Percentiles rank a stretch among this genome's conserved stretches.
Conservation (phyloP, 331 rosid genomes). For the Spiraea crenata region DNA sequence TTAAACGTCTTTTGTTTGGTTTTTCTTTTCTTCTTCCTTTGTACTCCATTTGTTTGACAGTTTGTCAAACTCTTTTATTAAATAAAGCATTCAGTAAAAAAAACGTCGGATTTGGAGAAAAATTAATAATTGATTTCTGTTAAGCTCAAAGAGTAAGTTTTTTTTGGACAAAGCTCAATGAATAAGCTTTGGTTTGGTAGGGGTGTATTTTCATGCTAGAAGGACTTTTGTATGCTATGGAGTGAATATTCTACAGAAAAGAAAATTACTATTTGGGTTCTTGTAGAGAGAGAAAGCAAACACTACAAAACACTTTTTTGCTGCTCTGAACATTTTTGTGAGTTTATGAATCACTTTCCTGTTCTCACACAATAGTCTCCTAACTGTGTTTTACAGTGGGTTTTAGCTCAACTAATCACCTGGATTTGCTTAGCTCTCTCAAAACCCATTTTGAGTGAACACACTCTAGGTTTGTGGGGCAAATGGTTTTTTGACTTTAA, state of each 20-base stretch:
- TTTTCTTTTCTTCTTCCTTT: too few species aligned
- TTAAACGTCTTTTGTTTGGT: too few species aligned
- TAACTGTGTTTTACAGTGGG: background rate
- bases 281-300: constrained; percentile 10
- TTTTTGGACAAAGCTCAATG: background rate
- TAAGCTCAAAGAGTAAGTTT: background rate
- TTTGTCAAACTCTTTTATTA: too few species aligned
- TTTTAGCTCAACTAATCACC: constrained; percentile 8
- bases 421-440: constrained; percentile 6
- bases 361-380: background rate
- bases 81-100: too few species aligned
- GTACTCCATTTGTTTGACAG: too few species aligned
- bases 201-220: background rate
- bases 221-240: background rate
- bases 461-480: constrained; percentile 38
- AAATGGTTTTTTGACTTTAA: constrained; percentile 43
- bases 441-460: constrained; percentile 13
- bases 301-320: background rate
- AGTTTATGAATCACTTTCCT: too few species aligned
- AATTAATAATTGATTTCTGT: background rate
- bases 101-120: too few species aligned
- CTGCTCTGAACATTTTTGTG: background rate
- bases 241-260: background rate
- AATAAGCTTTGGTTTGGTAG: background rate
- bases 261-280: background rate